Conservation (phyloP, 495 filamentous ascomycete species). For the Neurospora sublineolata region DNA sequence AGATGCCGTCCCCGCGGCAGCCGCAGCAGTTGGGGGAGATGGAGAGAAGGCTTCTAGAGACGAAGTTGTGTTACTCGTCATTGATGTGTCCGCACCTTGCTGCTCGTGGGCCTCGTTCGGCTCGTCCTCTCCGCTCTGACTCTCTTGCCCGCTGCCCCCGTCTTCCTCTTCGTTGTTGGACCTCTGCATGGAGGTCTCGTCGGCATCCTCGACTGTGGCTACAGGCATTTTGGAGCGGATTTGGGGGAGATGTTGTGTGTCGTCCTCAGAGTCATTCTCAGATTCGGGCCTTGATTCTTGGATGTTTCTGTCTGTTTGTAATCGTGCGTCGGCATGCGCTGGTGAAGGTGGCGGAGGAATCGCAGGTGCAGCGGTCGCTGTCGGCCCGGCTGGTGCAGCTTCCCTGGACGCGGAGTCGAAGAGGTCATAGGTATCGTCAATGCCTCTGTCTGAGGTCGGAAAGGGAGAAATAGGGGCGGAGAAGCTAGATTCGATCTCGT, state of each 20-base stretch:
- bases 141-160: not conserved
- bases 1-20: conserved; percentile 45
- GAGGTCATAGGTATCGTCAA: conserved; percentile 52
- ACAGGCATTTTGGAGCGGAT: not conserved
- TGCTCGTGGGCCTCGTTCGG: conserved; percentile 10
- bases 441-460: conserved; percentile 26
- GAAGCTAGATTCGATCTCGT: conserved; percentile 86
- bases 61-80: conserved; percentile 37
- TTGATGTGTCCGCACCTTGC: conserved; percentile 21
- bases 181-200: conserved; percentile 7
- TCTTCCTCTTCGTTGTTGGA: not conserved
- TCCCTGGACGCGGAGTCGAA: conserved; percentile 40
- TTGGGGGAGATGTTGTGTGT: not conserved
- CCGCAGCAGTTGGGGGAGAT: conserved; percentile 58
- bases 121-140: not conserved
- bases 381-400: not conserved
- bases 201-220: conserved; percentile 6
- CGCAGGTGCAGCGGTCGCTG: conserved; percentile 1
- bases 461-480: conserved; percentile 44
- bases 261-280: not conserved
- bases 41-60: conserved; percentile 44
- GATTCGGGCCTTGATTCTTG: not conserved
- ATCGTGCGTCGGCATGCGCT: conserved; percentile 1
- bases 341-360: not conserved
- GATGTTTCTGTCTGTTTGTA: not conserved